A percentile compares a stretch with the other conserved stretches of the same genome.
Conservation (phyloP, 371 early-diverging fungal species). For the Fennellomyces sp. region DNA sequence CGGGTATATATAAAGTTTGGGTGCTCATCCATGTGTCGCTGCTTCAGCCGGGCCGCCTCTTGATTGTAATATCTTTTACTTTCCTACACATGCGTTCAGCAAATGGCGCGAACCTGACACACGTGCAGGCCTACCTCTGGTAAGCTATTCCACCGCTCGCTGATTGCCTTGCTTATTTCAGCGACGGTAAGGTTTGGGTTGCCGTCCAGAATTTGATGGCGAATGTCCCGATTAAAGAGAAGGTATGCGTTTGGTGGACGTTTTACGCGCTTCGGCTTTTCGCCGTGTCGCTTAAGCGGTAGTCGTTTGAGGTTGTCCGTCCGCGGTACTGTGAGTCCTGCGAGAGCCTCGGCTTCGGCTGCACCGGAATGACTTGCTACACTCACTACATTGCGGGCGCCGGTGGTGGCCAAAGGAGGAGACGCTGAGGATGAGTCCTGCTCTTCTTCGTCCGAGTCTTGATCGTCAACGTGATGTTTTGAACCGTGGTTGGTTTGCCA, state of each 20-base stretch:
- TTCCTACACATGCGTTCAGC: not conserved
- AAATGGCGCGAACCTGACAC: too few relatives aligned
- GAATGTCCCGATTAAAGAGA: slow-evolving; percentile 65
- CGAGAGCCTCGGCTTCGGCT: slow-evolving; percentile 19
- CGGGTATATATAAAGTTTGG: slow-evolving; percentile 69
- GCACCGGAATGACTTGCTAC: slow-evolving; percentile 16
- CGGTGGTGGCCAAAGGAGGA: not conserved
- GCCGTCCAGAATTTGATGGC: slow-evolving; percentile 56
- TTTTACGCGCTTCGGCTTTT: slow-evolving; percentile 39
- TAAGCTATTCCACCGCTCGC: slow-evolving; percentile 56
- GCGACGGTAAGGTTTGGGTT: slow-evolving; percentile 59
- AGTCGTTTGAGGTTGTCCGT: not conserved
- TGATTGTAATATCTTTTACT: slow-evolving; percentile 29
- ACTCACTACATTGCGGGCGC: slow-evolving; percentile 7
- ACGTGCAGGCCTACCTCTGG: slow-evolving; percentile 19
- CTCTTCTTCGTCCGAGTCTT: not conserved
- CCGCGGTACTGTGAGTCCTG: not conserved
- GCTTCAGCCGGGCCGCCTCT: slow-evolving; percentile 57
- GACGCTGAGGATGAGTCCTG: not conserved
- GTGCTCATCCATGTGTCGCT: slow-evolving; percentile 59
- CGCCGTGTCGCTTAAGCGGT: not conserved
- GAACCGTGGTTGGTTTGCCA: not conserved
- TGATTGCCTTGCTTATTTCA: slow-evolving; percentile 64
- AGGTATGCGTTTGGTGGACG: slow-evolving; percentile 72
- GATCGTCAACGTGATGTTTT: not conserved